phyloP scores from a whole-genome alignment of 2,329 filamentous ascomycete species.

The Aspergillus pseudotamarii region DNA sequence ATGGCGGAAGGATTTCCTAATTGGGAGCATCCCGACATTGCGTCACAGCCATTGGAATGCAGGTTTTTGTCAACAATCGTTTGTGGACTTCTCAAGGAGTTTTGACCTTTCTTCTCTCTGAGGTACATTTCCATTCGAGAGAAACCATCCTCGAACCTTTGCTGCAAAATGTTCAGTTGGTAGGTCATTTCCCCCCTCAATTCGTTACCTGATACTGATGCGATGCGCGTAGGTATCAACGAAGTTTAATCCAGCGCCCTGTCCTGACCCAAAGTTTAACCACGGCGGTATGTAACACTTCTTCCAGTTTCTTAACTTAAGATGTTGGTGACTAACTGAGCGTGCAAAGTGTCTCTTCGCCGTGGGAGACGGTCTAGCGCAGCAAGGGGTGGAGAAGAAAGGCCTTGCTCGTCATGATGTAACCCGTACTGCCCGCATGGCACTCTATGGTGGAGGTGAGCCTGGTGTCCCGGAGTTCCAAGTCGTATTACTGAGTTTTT shows the following conservation, averaged over 20 bases:
- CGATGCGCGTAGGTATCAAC: conserved; percentile 15
- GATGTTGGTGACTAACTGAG: background rate
- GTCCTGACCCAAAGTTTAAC: conserved; percentile 21
- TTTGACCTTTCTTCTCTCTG: background rate
- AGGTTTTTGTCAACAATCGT: background rate
- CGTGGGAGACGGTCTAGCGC: conserved; percentile 19
- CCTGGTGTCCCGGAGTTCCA: background rate
- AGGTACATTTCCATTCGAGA: background rate
- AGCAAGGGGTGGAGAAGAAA: conserved; percentile 20
- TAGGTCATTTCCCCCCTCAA: background rate
- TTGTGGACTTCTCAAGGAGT: background rate
- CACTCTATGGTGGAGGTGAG: conserved; percentile 20
- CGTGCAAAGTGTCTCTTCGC: conserved; percentile 15
- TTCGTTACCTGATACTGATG: background rate
- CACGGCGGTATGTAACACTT: conserved; percentile 12
- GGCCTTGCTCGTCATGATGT: conserved; percentile 15
- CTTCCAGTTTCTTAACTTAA: background rate
- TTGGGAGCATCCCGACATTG: conserved; percentile 3
- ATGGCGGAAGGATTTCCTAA: conserved; percentile 5
- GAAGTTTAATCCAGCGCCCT: conserved; percentile 16
- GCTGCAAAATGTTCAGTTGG: background rate
- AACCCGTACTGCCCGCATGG: conserved; percentile 15
- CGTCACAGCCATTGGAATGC: background rate
- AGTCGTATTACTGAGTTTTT: background rate
- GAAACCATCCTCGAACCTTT: background rate